phyloP scores from a whole-genome alignment of 352 stramenopile genomes.

The Saprolegnia parasitica region DNA sequence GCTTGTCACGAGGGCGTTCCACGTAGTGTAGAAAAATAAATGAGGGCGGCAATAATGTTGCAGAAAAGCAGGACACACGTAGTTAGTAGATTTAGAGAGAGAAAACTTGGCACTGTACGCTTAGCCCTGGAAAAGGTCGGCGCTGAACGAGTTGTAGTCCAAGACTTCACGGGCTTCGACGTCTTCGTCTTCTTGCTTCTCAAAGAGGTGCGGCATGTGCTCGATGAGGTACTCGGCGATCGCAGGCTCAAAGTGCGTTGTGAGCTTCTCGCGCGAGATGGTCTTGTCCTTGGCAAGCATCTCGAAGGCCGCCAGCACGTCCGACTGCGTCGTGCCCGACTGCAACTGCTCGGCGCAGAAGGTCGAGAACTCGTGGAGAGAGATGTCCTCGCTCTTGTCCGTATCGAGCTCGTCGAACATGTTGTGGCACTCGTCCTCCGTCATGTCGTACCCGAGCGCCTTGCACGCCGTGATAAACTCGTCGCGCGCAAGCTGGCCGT shows the following conservation, averaged over 20 bases:
- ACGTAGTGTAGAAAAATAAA: too few relatives aligned
- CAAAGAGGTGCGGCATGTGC: constrained; percentile 35
- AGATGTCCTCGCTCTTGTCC: constrained; percentile 80
- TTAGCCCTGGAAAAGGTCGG: constrained; percentile 80
- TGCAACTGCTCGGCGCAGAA: constrained; percentile 88
- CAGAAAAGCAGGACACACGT: background rate
- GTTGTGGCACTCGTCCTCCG: constrained; percentile 84
- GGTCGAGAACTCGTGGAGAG: constrained; percentile 75
- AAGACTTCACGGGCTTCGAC: constrained; percentile 32
- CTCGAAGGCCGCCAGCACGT: constrained; percentile 78
- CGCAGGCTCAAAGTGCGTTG: constrained; percentile 71
- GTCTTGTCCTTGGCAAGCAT: constrained; percentile 58
- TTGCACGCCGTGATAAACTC: constrained; percentile 91
- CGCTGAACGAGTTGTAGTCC: constrained; percentile 69
- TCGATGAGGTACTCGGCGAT: constrained; percentile 80
- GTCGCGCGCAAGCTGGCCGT: constrained; percentile 76
- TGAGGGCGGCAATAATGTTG: too few relatives aligned
- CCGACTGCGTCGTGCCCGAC: constrained; percentile 73
- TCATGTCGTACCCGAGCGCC: constrained; percentile 77
- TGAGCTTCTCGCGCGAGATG: constrained; percentile 70
- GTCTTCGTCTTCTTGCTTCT: constrained; percentile 42
- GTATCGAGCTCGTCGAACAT: constrained; percentile 84
- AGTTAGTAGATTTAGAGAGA: background rate
- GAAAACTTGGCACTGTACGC: background rate
- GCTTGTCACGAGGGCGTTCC: too few relatives aligned